Base-by-base conservation (phyloP, 2,329 filamentous ascomycete genomes). In the Stagonosporopsis rhizophila region DNA sequence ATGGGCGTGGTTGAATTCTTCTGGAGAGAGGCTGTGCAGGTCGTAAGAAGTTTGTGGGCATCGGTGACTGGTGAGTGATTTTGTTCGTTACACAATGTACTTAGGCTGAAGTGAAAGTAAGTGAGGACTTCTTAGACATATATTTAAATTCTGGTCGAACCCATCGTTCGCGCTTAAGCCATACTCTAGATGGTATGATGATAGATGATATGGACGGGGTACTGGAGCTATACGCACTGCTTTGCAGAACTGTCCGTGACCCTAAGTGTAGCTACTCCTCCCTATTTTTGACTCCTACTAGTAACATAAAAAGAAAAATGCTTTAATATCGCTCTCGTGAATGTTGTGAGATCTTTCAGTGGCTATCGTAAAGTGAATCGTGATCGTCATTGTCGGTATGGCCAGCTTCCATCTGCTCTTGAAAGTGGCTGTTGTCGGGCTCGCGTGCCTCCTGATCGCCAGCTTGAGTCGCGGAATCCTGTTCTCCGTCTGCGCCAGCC, bases 351-450 rank as follows among this genome's bases (percentile, higher is more conserved):
- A 35, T 52, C 37, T n/a, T 40, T 68, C 38, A 71, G 27, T 50
- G 25, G 14, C 63, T 56, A 14, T 52, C 66, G 46, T 69, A 66
- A 25, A 71, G 58, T 12, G 60, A 67, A 34, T 70, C 64, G 6
- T 57, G 48, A 12, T 65, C 66, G 23, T 63, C 57, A 4, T 59
- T 55, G 14, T 50, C 55, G 22, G 41, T 45, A 27, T 59, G 51
- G 2, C 56, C 65, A 44, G 64, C 60, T n/a, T 56, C 63, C 32
- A 68, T 62, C 44, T 71, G 65, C 47, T 72, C 66, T 9, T 68
- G 61, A 38, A 70, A 70, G 23, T 69, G 62, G 1, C 56, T 60
- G 3, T 57, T 56, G 12, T 61, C 53, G 8, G 58, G 52, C 22
- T 62, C 56, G 2, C 15, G 37, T 6, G 32, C 27, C 14, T 52